Percentiles rank a stretch among this genome's conserved stretches.
These are phyloP conservation scores for Triangularia setosa DNA, from an alignment of 2,329 filamentous ascomycete genomes.

Conservation along the genomic window DNA sequence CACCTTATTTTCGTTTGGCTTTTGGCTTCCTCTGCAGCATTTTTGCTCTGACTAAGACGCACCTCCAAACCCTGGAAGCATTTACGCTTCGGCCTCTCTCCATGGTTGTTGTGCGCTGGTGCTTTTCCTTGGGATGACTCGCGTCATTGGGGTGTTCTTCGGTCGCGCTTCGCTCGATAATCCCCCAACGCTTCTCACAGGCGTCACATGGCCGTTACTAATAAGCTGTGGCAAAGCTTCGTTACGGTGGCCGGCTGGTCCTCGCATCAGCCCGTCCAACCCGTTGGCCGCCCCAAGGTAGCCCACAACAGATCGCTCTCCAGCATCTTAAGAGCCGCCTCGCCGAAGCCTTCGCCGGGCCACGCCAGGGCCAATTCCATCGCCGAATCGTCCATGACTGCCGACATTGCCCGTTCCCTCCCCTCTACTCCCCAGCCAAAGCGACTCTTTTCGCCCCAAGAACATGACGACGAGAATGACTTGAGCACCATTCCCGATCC, in stretches of 20 bases:
- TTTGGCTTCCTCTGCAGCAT: conserved; percentile 4
- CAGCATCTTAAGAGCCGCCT: conserved; percentile 45
- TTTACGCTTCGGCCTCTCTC: background rate
- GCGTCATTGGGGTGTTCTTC: conserved; percentile 2
- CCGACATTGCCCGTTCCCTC: conserved; percentile 14
- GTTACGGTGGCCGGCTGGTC: conserved; percentile 28
- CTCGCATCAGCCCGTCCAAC: conserved; percentile 20
- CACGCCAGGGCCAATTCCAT: conserved; percentile 39
- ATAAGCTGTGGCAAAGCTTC: conserved; percentile 26
- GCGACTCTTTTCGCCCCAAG: conserved; percentile 23
- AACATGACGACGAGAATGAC: conserved; percentile 52
- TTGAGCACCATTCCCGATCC: conserved; percentile 68
- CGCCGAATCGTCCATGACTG: conserved; percentile 20
- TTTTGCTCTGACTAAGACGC: background rate
- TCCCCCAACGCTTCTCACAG: background rate
- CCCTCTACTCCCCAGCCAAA: conserved; percentile 22
- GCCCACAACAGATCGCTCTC: conserved; percentile 53
- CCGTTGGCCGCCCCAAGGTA: conserved; percentile 27
- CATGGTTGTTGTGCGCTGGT: background rate
- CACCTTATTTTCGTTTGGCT: conserved; percentile 1
- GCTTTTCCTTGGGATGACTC: conserved; percentile 2
- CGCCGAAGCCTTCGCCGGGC: conserved; percentile 38
- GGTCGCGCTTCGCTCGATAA: background rate
- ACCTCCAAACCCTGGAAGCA: background rate
- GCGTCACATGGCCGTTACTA: conserved; percentile 23